Base-by-base conservation (phyloP, 805 yeast genomes). In the Kuraishia capsulata region DNA sequence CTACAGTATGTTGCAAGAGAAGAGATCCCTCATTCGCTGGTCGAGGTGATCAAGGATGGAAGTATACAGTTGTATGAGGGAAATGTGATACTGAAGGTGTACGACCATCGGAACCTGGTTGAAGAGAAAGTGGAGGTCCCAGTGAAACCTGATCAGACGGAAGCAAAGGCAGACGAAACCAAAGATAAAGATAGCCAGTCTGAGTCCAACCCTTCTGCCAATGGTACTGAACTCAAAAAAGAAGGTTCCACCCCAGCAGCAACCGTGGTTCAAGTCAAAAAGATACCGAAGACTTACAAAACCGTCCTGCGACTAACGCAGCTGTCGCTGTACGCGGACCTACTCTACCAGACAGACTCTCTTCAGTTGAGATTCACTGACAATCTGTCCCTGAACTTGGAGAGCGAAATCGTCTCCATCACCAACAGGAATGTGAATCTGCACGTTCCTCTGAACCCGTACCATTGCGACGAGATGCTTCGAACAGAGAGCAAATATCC, bases 31-130 rank as follows among this genome's bases (percentile, higher is more conserved):
- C 83, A 86, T 30, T 86, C 94, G 11, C 77, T 90, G 53, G 78
- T 88, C 48, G 97, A 92, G 60, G 83, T 90, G 8, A 69, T 92
- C 33, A 78, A 83, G 51, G 97, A 90, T 56, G 85, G 90, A 28
- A 82, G 89, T 16, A 75, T 89, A 25, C 75, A 76, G 42, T 73
- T 87, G 39, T 90, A 86, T 55, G 97, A 92, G 53, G 97, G 97
- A 0, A 85, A 95, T 56, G 64, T 90, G 30, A 84, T 90, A 13
- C 58, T 90, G 36, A 86, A 86, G 53, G 81, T 90, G n/a, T 76
- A 73, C 46, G 98, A 90, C 57, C 96, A 89, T 56, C 65, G 97
- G 19, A 68, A 72, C 42, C 64, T 50, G 38, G 46, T 63, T 20
- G 50, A 48, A 5, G 40, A 39, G 2, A 20, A 19, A 9, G 28